Evolutionary conservation across 140 eudicot genomes (phyloP), one percentile per base, ranked within the genome.

Genomic region (Senecio squalidus): DNA sequence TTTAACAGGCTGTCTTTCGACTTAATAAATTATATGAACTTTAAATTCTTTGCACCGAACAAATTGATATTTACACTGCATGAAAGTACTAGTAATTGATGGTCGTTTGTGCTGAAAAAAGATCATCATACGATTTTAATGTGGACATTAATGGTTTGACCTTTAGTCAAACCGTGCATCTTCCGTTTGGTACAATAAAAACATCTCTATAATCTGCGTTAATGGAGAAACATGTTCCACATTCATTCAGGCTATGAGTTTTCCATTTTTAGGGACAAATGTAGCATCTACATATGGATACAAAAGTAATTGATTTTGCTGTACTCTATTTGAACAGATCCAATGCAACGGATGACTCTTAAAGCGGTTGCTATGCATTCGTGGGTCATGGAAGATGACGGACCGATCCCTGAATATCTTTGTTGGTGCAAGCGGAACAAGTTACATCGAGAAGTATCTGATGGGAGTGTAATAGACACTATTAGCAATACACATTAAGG

Each of bases 391-490:
- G 88, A 83, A 57, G 90, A 86, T 23, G 94, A 76, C 2, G 95
- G 94, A 16, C 83, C 91, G 5, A 55, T 80, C 62, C 91, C 88
- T 30, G 72, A 71, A 33, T 81, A 73, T 70, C 49, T 68, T 63
- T 90, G 97, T 49, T 90, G 97, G 97, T 86, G 95, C 77, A 81
- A 76, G 64, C 79, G 74, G 18, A 79, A 41, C 54, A 77, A 50
- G 51, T 61, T 55, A 62, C 80, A 63, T 30, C 31, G 31, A 18
- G 74, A 67, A 45, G 73, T 39, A 40, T 53, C 57, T 9, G 68
- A 36, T 43, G 79, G 57, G 67, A 75, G 78, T 31, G 24, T 25
- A 52, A 39, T 1, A 24, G 33, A 58, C 52, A 7, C 67, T 14
- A 45, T 55, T 13, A 63, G 53, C 38, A 51, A 64, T 71, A 71